Evolutionary conservation across 148 eudicot genomes (phyloP), one percentile per base, ranked within the genome.

Genomic region (Nepenthes mirabilis): DNA sequence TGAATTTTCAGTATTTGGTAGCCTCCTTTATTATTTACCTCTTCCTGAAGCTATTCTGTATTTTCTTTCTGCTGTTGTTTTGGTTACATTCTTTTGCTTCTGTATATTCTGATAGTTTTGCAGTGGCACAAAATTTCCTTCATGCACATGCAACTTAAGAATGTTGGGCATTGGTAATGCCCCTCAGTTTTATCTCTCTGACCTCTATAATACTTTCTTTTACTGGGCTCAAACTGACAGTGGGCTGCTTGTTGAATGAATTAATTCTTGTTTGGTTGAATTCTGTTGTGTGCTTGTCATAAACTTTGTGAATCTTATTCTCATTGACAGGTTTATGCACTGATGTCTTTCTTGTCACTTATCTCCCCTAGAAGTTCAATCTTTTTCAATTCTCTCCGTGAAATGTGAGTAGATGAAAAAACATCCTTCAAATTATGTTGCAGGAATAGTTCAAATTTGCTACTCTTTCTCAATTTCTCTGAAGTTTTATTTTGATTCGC

Each of bases 321-420:
- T 43, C 57, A 57, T 61, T 74, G 64, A 67, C 91, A 93, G 98
- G 95, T 93, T 50, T 93, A 88, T 73, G 98, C 96, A 23, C 70
- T 86, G 48, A 93, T 78, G 88, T 93, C 98, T 63, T 83, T 93
- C 75, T 68, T 93, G 71, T 82, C 98, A 2, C 84, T 93, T 59
- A 37, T 88, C 61, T 68, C 82, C 64, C 87, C 81, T 52, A 82
- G 76, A 68, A 80, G 82, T 13, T 75, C 96, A 56, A 88, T 93
- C 62, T 93, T 83, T 68, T 93, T 88, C 69, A 83, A 88, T 71
- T 88, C 96, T 58, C 53, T 93, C 36, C 77, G 98, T 47, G 98
- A 93, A 88, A 79, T 93, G 98, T 88, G 79, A 88, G 98, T 77
- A 58, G 49, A 13, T 47, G 56, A n/a, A 53, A 45, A 5, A 49